Evolutionary conservation across 352 stramenopile genomes (phyloP), one percentile per base, ranked within the genome.

Genomic region (Globisporangium mamillatum): DNA sequence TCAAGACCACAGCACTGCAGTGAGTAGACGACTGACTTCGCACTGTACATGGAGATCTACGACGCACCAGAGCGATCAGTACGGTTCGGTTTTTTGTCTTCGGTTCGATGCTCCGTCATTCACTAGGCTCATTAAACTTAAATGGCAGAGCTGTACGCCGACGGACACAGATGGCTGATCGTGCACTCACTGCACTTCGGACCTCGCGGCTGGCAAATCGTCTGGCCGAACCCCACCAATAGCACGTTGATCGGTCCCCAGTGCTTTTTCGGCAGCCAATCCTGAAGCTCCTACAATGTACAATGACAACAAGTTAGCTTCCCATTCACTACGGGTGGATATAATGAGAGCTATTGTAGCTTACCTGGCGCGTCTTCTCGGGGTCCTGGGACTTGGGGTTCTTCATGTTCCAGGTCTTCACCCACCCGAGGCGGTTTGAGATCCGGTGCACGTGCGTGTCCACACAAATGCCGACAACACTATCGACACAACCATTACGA

Each of bases 371-470:
- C 18, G 96, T 99, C 60, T 98, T 91, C 74, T 99, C 97, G 0
- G 97, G 96, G 61, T 93, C 75, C 57, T 94, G 85, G 10, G 81
- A 75, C 70, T 91, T 93, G 3, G 77, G 81, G 60, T 90, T 91
- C 63, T 75, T 78, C 64, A 80, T 96, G 64, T 97, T 97, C 75
- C 82, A 94, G 18, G 87, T 91, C 20, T 91, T 82, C 10, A 98
- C 94, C 95, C 95, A 99, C 36, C 90, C 84, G 1, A 99, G 81
- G 52, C 94, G 90, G 74, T 98, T 98, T 48, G 95, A 96, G 62
- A 99, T 98, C 34, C 96, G 92, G 75, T 99, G 96, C 72, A 99
- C 97, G 73, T 99, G 97, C 50, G 96, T 98, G 72, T 99, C 97
- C 16, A 99, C 94, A 56, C 95, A 97, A 72, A 99, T 98, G 44